Conservation (phyloP, 2,329 filamentous ascomycete genomes). For the Monosporascus sp. region DNA sequence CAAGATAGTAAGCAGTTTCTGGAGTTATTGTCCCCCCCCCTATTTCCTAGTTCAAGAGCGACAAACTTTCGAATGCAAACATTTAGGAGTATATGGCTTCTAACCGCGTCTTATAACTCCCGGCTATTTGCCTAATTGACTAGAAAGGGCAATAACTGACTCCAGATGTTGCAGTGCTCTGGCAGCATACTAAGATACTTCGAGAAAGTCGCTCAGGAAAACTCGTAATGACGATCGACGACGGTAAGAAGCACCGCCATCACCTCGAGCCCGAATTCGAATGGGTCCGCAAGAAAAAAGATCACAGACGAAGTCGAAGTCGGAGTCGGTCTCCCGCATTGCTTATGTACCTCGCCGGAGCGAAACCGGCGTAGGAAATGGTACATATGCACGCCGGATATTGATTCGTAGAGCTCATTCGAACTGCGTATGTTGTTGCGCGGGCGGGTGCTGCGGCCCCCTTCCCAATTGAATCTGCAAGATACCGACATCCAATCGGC, state of each 20-base stretch:
- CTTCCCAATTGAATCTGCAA: no score
- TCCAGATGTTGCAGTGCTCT: constrained; percentile 40
- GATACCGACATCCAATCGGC: no score
- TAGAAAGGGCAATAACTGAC: no score
- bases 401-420: background rate
- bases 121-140: no score
- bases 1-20: constrained; percentile 42
- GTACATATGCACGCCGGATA: background rate
- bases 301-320: constrained; percentile 32
- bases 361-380: constrained; percentile 32
- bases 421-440: no score
- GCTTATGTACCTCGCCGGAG: constrained; percentile 54
- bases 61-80: no score
- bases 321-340: constrained; percentile 50
- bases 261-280: constrained; percentile 45
- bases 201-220: constrained; percentile 48
- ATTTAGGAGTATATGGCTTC: no score
- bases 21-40: no score
- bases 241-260: constrained; percentile 32
- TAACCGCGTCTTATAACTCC: no score
- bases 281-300: constrained; percentile 53
- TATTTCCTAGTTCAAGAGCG: no score
- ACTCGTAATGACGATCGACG: constrained; percentile 43
- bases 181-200: constrained; percentile 62
- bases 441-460: no score